phyloP scores from a whole-genome alignment of 208 protist species.

The Acanthamoeba sp. region DNA sequence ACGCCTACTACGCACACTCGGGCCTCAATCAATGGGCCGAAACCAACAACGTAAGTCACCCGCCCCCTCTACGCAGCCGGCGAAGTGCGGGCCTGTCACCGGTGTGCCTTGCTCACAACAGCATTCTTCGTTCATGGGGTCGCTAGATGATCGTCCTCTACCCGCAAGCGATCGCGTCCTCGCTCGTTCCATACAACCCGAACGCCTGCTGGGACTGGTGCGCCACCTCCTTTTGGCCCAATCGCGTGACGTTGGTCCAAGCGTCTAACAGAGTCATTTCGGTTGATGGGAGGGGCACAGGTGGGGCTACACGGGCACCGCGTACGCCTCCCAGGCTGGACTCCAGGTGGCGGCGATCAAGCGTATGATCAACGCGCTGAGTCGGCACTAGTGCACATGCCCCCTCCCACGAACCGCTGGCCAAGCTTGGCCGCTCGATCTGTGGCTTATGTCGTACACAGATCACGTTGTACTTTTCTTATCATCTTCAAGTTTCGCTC shows the following conservation, averaged over 20 bases:
- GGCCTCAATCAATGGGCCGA: conserved; percentile 78
- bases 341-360: conserved; percentile 16
- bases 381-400: background rate
- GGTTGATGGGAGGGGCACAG: background rate
- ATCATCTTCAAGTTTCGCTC: too few relatives aligned
- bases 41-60: conserved; percentile 80
- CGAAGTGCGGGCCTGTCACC: too few relatives aligned
- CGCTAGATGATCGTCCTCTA: conserved; percentile 50
- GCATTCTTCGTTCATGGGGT: too few relatives aligned
- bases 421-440: too few relatives aligned
- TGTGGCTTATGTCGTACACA: too few relatives aligned
- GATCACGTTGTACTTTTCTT: too few relatives aligned
- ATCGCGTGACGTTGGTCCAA: too few relatives aligned
- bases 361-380: background rate
- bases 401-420: background rate
- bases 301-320: conserved; percentile 39
- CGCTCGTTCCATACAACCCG: conserved; percentile 29
- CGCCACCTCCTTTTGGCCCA: background rate
- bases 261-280: background rate
- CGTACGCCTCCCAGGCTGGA: background rate
- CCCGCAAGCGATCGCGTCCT: background rate
- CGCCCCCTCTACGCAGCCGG: too few relatives aligned
- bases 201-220: conserved; percentile 60
- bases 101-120: too few relatives aligned
- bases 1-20: conserved; percentile 59